Conservation (phyloP, 805 yeast species). For the Candida hispaniensis region DNA sequence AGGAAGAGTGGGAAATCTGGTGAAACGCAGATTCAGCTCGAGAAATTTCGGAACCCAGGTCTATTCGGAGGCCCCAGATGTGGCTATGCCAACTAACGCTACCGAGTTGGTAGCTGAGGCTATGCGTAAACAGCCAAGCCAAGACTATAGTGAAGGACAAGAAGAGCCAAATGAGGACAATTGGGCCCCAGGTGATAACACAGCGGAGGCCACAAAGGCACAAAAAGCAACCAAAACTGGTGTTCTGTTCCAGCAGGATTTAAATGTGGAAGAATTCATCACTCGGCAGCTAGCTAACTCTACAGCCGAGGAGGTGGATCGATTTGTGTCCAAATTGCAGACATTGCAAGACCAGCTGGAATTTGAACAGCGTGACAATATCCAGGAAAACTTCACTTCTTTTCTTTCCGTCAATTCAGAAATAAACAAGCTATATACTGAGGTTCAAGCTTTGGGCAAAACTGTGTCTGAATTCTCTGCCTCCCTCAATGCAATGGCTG, state of each 20-base stretch:
- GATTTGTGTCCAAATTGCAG: slow-evolving; percentile 46
- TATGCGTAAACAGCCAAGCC: no score
- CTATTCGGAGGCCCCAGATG: slow-evolving; percentile 71
- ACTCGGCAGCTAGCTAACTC: slow-evolving; percentile 47
- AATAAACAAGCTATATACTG: slow-evolving; percentile 51
- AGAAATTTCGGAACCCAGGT: slow-evolving; percentile 35
- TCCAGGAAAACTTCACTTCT: slow-evolving; percentile 27
- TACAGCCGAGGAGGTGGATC: slow-evolving; percentile 61
- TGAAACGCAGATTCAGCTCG: slow-evolving; percentile 23
- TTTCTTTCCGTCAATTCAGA: slow-evolving; percentile 35
- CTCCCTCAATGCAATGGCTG: slow-evolving; percentile 48
- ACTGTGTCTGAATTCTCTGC: slow-evolving; percentile 50
- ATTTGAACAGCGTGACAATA: slow-evolving; percentile 25
- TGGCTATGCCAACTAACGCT: slow-evolving; percentile 71
- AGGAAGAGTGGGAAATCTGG: slow-evolving; percentile 23
- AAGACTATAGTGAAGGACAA: no score
- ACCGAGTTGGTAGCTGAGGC: slow-evolving; percentile 54
- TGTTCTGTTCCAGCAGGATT: slow-evolving; percentile 22
- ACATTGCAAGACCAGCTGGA: slow-evolving; percentile 42
- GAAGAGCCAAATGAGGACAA: no score
- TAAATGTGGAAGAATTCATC: slow-evolving; percentile 41
- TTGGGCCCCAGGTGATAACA: slow-evolving; percentile 1
- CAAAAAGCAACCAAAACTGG: slow-evolving; percentile 5
- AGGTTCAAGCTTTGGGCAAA: slow-evolving; percentile 49
- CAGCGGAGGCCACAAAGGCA: neutral